phyloP scores from a whole-genome alignment of 129 eudicot species.

The Kitagawia praeruptora region DNA sequence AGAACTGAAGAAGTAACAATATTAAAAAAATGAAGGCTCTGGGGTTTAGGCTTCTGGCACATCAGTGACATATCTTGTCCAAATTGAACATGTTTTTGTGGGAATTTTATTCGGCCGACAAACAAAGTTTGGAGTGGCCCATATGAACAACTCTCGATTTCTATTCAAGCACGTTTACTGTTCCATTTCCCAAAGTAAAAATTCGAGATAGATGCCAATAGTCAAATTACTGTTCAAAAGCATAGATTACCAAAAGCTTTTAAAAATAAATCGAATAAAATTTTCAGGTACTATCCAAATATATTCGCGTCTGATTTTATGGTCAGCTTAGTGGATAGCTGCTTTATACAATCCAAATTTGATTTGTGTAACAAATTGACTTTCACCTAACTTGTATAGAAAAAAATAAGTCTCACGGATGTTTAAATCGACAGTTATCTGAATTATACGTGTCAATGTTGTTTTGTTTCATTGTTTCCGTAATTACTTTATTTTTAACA shows the following conservation, averaged over 20 bases:
- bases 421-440: neutral
- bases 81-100: neutral
- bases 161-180: neutral
- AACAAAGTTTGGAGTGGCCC: neutral
- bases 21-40: neutral
- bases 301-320: neutral
- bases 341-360: neutral
- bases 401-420: neutral
- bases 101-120: neutral
- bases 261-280: neutral
- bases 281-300: neutral
- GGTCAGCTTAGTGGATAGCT: neutral
- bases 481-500: no score
- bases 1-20: no score
- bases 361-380: neutral
- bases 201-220: neutral
- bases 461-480: no score
- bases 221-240: neutral
- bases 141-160: neutral
- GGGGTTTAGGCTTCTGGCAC: neutral
- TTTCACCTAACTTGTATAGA: neutral
- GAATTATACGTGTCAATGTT: no score
- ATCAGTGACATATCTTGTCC: slow-evolving; percentile 1
- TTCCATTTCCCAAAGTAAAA: neutral
- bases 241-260: neutral